These are phyloP conservation scores for Bocquillonia castaneifolia DNA, from an alignment of 441 rosid species.

Conservation along the genomic window DNA sequence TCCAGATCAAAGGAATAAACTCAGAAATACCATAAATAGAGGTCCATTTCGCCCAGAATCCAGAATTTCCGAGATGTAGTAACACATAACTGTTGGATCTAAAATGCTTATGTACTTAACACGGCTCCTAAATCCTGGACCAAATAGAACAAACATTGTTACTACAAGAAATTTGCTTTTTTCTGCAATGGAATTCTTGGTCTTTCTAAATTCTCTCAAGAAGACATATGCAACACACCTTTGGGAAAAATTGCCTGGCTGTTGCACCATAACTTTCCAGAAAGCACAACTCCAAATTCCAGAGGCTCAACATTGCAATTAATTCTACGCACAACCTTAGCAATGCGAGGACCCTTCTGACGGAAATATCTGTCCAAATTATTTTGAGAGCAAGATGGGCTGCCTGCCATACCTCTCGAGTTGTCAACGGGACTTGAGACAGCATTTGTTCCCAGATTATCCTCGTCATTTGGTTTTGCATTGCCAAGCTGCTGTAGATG, in stretches of 20 bases:
- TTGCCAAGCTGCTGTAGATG: slow-evolving; percentile 27
- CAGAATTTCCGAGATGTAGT: slow-evolving; percentile 86
- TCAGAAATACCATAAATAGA: slow-evolving; percentile 70
- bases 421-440: slow-evolving; percentile 36
- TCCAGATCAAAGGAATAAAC: slow-evolving; percentile 6
- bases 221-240: slow-evolving; percentile 42
- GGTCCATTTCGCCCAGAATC: slow-evolving; percentile 75
- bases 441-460: slow-evolving; percentile 37
- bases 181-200: neutral
- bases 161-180: slow-evolving; percentile 13
- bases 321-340: slow-evolving; percentile 96
- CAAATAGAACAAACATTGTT: slow-evolving; percentile 23
- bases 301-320: slow-evolving; percentile 89
- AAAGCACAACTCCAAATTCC: slow-evolving; percentile 68
- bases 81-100: slow-evolving; percentile 74
- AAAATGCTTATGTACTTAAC: slow-evolving; percentile 71
- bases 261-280: slow-evolving; percentile 88
- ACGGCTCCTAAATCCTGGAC: slow-evolving; percentile 92
- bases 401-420: slow-evolving; percentile 38
- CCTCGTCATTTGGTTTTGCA: slow-evolving; percentile 37
- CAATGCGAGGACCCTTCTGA: slow-evolving; percentile 98
- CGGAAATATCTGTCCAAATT: slow-evolving; percentile 69
- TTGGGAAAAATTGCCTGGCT: slow-evolving; percentile 84
- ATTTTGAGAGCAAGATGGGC: slow-evolving; percentile 61
- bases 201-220: neutral